A percentile compares a stretch with the other conserved stretches of the same genome.
Conservation (phyloP, 1,284 basidiomycete genomes). For the Fomitopsis schrenkii region DNA sequence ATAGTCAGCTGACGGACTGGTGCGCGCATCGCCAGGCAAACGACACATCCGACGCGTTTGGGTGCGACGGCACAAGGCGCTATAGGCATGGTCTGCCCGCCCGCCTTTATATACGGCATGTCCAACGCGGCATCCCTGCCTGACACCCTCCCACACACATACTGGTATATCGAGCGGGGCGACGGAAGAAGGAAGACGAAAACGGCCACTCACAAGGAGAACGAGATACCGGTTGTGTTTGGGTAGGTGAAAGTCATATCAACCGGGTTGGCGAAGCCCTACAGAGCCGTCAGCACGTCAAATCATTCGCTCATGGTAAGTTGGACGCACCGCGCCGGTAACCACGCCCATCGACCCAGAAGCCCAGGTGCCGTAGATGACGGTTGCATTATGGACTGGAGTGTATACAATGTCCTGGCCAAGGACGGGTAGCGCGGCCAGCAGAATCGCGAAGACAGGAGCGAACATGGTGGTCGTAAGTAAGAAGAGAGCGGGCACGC, state of each 20-base stretch:
- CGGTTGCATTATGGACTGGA: constrained; percentile 54
- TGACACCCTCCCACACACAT: no score
- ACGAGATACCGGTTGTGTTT: constrained; percentile 76
- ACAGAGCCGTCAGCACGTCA: not conserved
- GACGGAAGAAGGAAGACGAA: not conserved
- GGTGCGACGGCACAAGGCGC: not conserved
- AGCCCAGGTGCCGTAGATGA: constrained; percentile 80
- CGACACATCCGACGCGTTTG: not conserved
- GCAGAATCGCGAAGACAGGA: constrained; percentile 33
- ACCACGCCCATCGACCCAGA: constrained; percentile 71
- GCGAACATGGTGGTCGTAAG: constrained; percentile 18
- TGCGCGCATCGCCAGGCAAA: not conserved
- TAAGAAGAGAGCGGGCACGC: constrained; percentile 5
- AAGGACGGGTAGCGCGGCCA: constrained; percentile 31
- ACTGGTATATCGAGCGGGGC: no score
- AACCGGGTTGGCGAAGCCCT: constrained; percentile 83
- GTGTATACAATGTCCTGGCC: constrained; percentile 33
- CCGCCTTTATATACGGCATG: not conserved
- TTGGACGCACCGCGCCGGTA: constrained; percentile 73
- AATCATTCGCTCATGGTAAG: constrained; percentile 16
- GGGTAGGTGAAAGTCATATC: constrained; percentile 83
- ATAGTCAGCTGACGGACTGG: not conserved
- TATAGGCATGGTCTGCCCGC: no score
- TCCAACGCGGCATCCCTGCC: no score
- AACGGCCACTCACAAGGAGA: constrained; percentile 73